phyloP scores from a whole-genome alignment of 2,329 filamentous ascomycete genomes.

The Fusarium papillatum region DNA sequence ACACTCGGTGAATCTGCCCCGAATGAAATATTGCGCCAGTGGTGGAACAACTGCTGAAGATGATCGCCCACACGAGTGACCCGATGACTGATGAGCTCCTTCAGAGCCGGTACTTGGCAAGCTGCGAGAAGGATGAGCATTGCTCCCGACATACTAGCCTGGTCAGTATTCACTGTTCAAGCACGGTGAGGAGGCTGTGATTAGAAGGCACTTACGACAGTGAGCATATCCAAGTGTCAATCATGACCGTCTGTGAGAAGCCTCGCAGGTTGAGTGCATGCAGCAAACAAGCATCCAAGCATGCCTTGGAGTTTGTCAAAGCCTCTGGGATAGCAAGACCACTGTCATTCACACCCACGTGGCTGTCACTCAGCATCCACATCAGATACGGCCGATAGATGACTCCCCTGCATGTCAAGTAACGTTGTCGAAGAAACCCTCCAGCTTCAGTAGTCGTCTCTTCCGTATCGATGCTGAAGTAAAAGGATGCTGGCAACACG shows the following conservation, averaged over 20 bases:
- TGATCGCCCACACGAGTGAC: conserved; percentile 56
- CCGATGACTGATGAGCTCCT: conserved; percentile 53
- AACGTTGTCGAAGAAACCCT: conserved; percentile 63
- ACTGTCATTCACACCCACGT: conserved; percentile 38
- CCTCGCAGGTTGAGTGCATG: conserved; percentile 63
- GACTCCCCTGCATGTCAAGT: conserved; percentile 64
- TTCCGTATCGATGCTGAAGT: conserved; percentile 52
- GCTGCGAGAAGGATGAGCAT: conserved; percentile 64
- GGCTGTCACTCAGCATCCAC: conserved; percentile 59
- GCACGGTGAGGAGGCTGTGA: accelerated
- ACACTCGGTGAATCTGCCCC: conserved; percentile 59
- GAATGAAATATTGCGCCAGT: conserved; percentile 58
- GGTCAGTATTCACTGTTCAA: not conserved
- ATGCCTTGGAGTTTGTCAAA: conserved; percentile 57
- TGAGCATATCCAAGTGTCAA: conserved; percentile 69
- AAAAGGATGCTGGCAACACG: conserved; percentile 57
- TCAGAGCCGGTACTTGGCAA: conserved; percentile 54
- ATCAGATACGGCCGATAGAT: conserved; percentile 67
- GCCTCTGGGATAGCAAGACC: conserved; percentile 49
- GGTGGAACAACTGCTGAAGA: conserved; percentile 53
- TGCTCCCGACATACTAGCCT: conserved; percentile 59
- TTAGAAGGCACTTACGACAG: conserved; percentile 56
- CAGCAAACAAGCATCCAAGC: conserved; percentile 61
- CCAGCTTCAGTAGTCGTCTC: conserved; percentile 56
- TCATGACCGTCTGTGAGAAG: conserved; percentile 63